Base-by-base conservation (phyloP, 179 eudicot genomes). In the Silene coronaria region DNA sequence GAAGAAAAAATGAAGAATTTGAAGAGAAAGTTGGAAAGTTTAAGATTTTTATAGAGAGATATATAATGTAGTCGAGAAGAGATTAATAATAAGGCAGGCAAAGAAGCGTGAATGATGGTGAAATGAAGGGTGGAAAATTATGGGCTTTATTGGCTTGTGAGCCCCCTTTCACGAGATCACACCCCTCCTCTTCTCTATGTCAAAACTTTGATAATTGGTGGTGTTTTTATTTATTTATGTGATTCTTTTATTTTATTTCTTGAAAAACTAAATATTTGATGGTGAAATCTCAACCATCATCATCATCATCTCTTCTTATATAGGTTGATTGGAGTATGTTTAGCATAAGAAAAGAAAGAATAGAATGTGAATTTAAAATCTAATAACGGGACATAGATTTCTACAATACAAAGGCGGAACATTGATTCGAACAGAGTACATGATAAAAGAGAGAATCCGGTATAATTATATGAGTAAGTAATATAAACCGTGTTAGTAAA, bases 111-210 rank as follows among this genome's bases (percentile, higher is more conserved):
- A 76, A 75, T 71, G 68, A 76, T 70, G 79, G 79, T 80, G 80
- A 63, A 63, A 70, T 75, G 55, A 58, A 58, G 51, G 32, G 71
- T 28, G 80, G 28, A 60, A 64, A 75, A 70, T 59, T 27, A 78
- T 57, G 78, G 78, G 72, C 34, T 81, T 68, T 81, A 74, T 81
- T 81, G 81, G 73, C 76, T 0, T 74, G 84, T 74, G 84, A 74
- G 81, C 72, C 81, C 78, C 57, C 53, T 36, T 24, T 57, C 77
- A 75, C 74, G 76, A 67, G 74, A 45, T 23, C 34, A n/a, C 80
- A 48, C 42, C 55, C 53, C 30, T 77, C 63, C 42, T 48, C 63
- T 30, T 77, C 61, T 70, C 34, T 70, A 51, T 51, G 12, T 19
- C 45, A 58, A 36, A 7, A 21, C 48, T 23, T 4, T 26, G 67